Evolutionary conservation across 352 stramenopile genomes (phyloP).

Genomic region (Phytophthora pinifolia): DNA sequence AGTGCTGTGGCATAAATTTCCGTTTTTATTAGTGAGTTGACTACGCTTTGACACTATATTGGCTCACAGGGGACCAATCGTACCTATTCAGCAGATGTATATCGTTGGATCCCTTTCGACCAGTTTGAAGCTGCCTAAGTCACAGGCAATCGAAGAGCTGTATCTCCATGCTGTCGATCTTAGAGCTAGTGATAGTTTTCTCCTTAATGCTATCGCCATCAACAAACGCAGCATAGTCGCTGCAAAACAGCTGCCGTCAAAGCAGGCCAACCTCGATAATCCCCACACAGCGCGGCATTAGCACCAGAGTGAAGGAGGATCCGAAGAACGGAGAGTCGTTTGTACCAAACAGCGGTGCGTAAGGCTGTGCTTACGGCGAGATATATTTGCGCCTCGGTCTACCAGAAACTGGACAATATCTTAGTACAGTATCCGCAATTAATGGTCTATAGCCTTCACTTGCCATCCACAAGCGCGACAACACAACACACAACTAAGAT

Average conservation of each 20-base stretch:
- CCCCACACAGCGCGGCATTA: constrained; percentile 10
- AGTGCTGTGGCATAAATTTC: too few relatives aligned
- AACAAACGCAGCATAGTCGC: constrained; percentile 2
- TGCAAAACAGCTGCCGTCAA: background rate
- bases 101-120: too few relatives aligned
- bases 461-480: constrained; percentile 2
- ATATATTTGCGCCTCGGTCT: background rate
- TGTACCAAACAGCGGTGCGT: constrained; percentile 7
- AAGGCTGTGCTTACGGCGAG: constrained; percentile 15
- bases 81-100: too few relatives aligned
- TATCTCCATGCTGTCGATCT: background rate
- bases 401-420: constrained; percentile 13
- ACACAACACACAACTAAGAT: constrained; percentile 1
- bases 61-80: too few relatives aligned
- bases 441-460: constrained; percentile 14
- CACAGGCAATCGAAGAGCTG: background rate
- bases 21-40: too few relatives aligned
- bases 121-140: too few relatives aligned
- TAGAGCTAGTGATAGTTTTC: background rate
- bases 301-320: constrained; percentile 10
- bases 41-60: too few relatives aligned
- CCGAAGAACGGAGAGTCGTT: constrained; percentile 4
- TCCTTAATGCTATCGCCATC: background rate
- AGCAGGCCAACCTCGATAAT: constrained; percentile 9
- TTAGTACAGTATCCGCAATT: constrained; percentile 9